Conservation (phyloP, 257 asterid genomes). For the Lithospermum erythrorhizon region DNA sequence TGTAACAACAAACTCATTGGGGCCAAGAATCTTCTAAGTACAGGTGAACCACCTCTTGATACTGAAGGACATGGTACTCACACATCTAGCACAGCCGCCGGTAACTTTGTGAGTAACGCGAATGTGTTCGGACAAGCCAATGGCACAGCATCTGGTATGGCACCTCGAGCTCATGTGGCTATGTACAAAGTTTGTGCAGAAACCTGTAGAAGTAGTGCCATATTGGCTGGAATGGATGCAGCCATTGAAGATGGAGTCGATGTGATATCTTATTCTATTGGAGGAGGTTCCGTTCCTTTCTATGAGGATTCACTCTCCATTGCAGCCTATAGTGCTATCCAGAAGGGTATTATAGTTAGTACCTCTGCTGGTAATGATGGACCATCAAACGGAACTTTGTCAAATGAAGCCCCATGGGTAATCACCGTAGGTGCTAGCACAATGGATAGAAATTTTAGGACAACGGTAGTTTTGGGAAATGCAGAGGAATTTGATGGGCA, state of each 20-base stretch:
- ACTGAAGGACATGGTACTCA: conserved; percentile 12
- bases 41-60: neutral
- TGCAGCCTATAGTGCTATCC: conserved; percentile 13
- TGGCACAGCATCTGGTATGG: conserved; percentile 9
- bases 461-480: conserved; percentile 5
- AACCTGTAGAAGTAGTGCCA: conserved; percentile 3
- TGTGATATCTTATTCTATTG: conserved; percentile 11
- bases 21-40: conserved; percentile 1
- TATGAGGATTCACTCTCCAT: conserved; percentile 7
- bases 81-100: conserved; percentile 12
- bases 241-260: conserved; percentile 17
- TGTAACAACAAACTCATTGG: conserved; percentile 14
- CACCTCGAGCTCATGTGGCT: conserved; percentile 14
- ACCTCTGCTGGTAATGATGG: conserved; percentile 11
- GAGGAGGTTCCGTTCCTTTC: conserved; percentile 9
- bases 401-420: conserved; percentile 16
- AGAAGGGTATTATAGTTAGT: conserved; percentile 13
- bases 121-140: conserved; percentile 8
- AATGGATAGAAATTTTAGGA: conserved; percentile 8
- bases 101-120: neutral
- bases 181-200: conserved; percentile 8
- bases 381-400: neutral
- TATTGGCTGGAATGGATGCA: conserved; percentile 11
- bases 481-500: conserved; percentile 5
- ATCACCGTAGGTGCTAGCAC: conserved; percentile 18